These are phyloP conservation scores for Acer saccharum DNA, from an alignment of 345 rosid species.

Conservation along the genomic window DNA sequence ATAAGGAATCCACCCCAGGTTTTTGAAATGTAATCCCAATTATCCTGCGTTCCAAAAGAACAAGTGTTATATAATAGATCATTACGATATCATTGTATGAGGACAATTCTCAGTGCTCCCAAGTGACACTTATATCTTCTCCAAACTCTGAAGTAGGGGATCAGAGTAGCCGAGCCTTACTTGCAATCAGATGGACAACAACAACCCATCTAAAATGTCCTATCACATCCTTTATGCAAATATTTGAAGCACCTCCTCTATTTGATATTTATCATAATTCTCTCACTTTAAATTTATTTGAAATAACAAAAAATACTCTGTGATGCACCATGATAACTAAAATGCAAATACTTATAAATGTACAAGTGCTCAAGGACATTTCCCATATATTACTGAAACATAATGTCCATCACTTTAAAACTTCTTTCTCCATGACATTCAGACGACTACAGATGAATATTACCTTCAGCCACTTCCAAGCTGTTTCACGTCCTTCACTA, in stretches of 20 bases:
- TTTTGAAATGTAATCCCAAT: constrained; percentile 70
- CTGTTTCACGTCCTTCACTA: constrained; percentile 88
- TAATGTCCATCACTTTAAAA: background rate
- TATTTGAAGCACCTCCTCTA: background rate
- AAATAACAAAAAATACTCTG: background rate
- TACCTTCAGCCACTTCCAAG: constrained; percentile 95
- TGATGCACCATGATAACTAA: background rate
- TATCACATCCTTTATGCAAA: background rate
- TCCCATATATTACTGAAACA: background rate
- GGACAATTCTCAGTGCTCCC: background rate
- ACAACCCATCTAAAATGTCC: background rate
- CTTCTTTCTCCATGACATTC: background rate
- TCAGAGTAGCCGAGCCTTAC: background rate
- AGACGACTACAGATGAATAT: background rate
- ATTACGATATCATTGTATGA: background rate
- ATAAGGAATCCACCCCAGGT: constrained; percentile 81
- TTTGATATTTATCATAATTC: background rate
- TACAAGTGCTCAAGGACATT: background rate
- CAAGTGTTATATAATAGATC: background rate
- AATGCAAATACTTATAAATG: background rate
- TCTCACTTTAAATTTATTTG: background rate
- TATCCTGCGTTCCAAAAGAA: constrained; percentile 44
- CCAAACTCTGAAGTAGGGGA: background rate
- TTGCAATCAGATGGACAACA: background rate
- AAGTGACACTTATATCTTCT: background rate